A percentile compares a stretch with the other conserved stretches of the same genome.
Evolutionary conservation across 352 stramenopile species (phyloP).

Genomic region (Pythium guiyangense): DNA sequence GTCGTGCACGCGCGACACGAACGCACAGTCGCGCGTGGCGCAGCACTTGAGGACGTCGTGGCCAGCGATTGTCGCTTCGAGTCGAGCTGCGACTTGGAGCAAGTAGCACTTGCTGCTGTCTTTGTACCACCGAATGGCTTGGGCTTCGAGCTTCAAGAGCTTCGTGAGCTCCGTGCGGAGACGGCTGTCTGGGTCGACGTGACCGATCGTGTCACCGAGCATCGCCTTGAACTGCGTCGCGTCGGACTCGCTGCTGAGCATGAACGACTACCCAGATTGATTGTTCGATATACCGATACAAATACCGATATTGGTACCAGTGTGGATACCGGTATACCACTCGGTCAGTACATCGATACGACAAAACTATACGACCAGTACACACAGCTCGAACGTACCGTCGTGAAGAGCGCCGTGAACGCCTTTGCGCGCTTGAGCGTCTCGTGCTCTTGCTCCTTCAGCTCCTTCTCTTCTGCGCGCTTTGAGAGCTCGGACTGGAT

Average conservation of each 20-base stretch:
- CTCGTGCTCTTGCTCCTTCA: slow-evolving; percentile 56
- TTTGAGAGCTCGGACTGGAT: slow-evolving; percentile 75
- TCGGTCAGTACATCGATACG: no score
- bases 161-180: slow-evolving; percentile 55
- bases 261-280: slow-evolving; percentile 73
- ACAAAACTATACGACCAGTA: not conserved
- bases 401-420: slow-evolving; percentile 62
- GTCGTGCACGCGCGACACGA: slow-evolving; percentile 42
- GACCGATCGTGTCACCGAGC: slow-evolving; percentile 43
- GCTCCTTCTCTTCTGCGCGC: slow-evolving; percentile 46
- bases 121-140: slow-evolving; percentile 75
- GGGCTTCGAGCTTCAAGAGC: slow-evolving; percentile 58
- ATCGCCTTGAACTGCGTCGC: slow-evolving; percentile 37
- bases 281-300: no score
- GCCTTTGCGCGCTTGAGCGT: slow-evolving; percentile 39
- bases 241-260: slow-evolving; percentile 33
- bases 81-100: slow-evolving; percentile 45
- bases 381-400: slow-evolving; percentile 35
- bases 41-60: slow-evolving; percentile 56
- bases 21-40: slow-evolving; percentile 27
- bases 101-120: slow-evolving; percentile 61
- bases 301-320: no score
- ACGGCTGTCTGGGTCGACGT: slow-evolving; percentile 30
- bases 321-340: no score
- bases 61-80: slow-evolving; percentile 32